Conservation (phyloP, 768 basidiomycete species). For the Cyclocybe cylindracea region DNA sequence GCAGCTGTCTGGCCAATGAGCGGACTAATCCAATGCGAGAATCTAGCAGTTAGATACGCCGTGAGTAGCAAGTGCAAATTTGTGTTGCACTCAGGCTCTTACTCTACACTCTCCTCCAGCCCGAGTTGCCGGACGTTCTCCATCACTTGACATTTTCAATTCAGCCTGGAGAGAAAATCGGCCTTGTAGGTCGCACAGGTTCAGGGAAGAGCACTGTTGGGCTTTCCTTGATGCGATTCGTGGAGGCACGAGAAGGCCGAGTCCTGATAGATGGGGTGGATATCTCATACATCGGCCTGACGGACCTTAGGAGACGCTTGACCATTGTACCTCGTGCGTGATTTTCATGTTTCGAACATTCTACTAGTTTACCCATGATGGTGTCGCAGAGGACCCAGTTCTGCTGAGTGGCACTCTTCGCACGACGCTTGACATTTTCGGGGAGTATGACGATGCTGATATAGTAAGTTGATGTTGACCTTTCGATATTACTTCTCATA, state of each 20-base stretch:
- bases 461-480: constrained; percentile 50
- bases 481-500: background rate
- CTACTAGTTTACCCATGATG: background rate
- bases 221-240: constrained; percentile 79
- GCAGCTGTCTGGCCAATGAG: constrained; percentile 74
- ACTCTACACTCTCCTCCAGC: constrained; percentile 40
- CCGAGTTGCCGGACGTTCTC: constrained; percentile 84
- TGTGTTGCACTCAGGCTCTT: background rate
- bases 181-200: constrained; percentile 69
- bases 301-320: constrained; percentile 66
- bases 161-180: constrained; percentile 74
- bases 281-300: constrained; percentile 77
- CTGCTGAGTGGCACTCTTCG: constrained; percentile 83
- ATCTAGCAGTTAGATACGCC: constrained; percentile 77
- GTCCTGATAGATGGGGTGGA: constrained; percentile 81
- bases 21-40: constrained; percentile 70
- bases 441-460: constrained; percentile 82
- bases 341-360: background rate
- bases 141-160: constrained; percentile 79
- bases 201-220: constrained; percentile 82
- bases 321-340: constrained; percentile 73
- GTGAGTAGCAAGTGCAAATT: constrained; percentile 47
- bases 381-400: constrained; percentile 75
- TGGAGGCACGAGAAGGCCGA: constrained; percentile 78
- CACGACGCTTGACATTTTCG: constrained; percentile 82